phyloP scores from a whole-genome alignment of 257 asterid genomes.

The Lithospermum erythrorhizon region DNA sequence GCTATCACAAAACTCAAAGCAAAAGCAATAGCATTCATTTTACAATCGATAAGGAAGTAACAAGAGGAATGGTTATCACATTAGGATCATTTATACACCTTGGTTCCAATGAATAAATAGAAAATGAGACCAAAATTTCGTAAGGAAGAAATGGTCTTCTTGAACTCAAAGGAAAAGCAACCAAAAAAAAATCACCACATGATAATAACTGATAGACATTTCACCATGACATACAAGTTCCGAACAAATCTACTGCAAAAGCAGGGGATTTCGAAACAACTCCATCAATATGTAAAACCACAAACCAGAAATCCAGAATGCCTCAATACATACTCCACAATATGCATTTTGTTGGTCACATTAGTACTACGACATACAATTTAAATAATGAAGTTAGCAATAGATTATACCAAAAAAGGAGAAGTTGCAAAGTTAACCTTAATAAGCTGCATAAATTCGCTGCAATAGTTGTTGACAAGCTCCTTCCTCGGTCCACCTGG shows the following conservation, averaged over 20 bases:
- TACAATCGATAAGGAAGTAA: too few relatives aligned
- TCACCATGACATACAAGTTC: background rate
- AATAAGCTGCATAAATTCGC: constrained; percentile 58
- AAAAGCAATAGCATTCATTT: too few relatives aligned
- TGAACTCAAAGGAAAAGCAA: background rate
- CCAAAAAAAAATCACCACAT: background rate
- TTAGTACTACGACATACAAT: background rate
- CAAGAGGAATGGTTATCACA: too few relatives aligned
- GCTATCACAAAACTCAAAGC: background rate
- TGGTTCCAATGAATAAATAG: too few relatives aligned
- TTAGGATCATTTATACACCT: too few relatives aligned
- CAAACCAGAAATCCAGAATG: too few relatives aligned
- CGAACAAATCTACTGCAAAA: background rate
- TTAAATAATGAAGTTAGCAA: too few relatives aligned
- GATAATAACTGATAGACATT: background rate
- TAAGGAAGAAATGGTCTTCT: too few relatives aligned
- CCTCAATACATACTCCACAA: too few relatives aligned
- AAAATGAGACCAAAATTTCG: too few relatives aligned
- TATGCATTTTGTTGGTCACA: too few relatives aligned
- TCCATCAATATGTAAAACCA: background rate
- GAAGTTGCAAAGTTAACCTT: constrained; percentile 23
- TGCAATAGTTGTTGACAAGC: constrained; percentile 47
- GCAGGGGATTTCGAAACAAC: background rate
- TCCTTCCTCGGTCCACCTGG: constrained; percentile 67
- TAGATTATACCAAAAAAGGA: background rate